phyloP scores from a whole-genome alignment of 2,329 filamentous ascomycete species.

The Tolypocladium ovalisporum region DNA sequence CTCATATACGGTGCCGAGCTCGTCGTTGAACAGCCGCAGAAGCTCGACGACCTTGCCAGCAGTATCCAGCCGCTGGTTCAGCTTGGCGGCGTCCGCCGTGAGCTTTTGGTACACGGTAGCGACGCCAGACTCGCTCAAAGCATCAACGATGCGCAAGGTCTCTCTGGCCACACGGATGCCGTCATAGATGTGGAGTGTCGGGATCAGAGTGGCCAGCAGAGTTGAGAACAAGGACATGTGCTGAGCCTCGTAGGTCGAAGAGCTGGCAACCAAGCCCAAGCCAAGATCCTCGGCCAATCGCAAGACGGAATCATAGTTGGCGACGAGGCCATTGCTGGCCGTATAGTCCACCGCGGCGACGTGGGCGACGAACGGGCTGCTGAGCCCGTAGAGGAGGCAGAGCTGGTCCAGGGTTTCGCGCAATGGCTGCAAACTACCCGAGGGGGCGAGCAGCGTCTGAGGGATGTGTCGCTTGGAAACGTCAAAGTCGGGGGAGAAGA shows the following conservation, averaged over 20 bases:
- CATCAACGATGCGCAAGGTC: constrained; percentile 71
- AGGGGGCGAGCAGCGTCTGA: constrained; percentile 81
- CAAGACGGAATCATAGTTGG: constrained; percentile 77
- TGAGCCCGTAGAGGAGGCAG: constrained; percentile 79
- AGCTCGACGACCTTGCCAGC: constrained; percentile 63
- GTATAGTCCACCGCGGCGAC: constrained; percentile 85
- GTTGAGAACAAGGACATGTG: constrained; percentile 91
- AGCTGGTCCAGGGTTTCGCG: constrained; percentile 84
- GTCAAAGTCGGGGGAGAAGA: constrained; percentile 96
- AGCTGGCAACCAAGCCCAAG: constrained; percentile 73
- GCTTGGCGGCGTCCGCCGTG: constrained; percentile 45
- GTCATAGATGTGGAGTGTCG: constrained; percentile 83
- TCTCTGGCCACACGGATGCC: constrained; percentile 75
- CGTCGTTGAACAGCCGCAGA: constrained; percentile 68
- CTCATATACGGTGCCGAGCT: constrained; percentile 86
- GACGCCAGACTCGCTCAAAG: constrained; percentile 62
- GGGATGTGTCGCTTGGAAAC: constrained; percentile 82
- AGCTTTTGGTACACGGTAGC: constrained; percentile 59
- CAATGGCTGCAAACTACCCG: constrained; percentile 69
- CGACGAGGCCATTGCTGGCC: constrained; percentile 57
- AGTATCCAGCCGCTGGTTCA: constrained; percentile 59
- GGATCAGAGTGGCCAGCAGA: constrained; percentile 63
- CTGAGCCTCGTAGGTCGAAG: constrained; percentile 82
- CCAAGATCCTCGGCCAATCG: constrained; percentile 82
- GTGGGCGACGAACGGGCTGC: constrained; percentile 87